Base-by-base conservation (phyloP, 2,329 filamentous ascomycete species). In the Ophiostoma australiae region DNA sequence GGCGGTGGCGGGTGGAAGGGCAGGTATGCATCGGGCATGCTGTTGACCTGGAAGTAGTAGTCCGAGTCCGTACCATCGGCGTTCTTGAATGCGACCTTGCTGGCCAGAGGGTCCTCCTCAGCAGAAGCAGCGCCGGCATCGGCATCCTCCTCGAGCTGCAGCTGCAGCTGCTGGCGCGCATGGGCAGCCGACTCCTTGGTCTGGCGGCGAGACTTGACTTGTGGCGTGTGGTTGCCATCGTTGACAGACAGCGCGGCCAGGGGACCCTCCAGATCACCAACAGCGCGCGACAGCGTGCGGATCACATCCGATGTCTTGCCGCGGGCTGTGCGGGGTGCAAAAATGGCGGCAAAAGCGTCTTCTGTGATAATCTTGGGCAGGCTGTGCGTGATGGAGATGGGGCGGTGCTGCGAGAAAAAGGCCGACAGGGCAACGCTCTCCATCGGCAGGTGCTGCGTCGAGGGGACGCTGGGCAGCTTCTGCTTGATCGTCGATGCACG, bases 371-470 rank as follows among this genome's bases (percentile, higher is more conserved):
- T 83, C 76, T 87, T 89, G 71, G 91, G 95, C 77, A 97, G 90
- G 75, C 90, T 90, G 76, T 90, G 89, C 68, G 90, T 93, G 75
- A 97, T 88, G 70, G 93, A 97, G 77, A 99, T 94, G 66, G 95
- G 95, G 73, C 95, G 90, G 81, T 99, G 93, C 75, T 97, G 90
- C 74, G 94, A 96, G 84, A 98, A 98, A 85, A 99, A 98, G 68
- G 91, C 91, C 8, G 94, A 95, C 66, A 97, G 84, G 74, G 91
- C 90, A 73, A 98, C 86, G 77, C 90, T 87, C 80, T 88, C 85
- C 77, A 88, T 85, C 69, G 87, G 85, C 75, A 94, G 84, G 81
- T 93, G 87, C 74, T 90, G 86, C 68, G 91, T 93, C 78, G 86
- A 90, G 70, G 91, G 91, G 63, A 94, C 91, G 78, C 87, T 89